Evolutionary conservation across 441 rosid species (phyloP).

Genomic region (Euphorbia neoarborescens): DNA sequence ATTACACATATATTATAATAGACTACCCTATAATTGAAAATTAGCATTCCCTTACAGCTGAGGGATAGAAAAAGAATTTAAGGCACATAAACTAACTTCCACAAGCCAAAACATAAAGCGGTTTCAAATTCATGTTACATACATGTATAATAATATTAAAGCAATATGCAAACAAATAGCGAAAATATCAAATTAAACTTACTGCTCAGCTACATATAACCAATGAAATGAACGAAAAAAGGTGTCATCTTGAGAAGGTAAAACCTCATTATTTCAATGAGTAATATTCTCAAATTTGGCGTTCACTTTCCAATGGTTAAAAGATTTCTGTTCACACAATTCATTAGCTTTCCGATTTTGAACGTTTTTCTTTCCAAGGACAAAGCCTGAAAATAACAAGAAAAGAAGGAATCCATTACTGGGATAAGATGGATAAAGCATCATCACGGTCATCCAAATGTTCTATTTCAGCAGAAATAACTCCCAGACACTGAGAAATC

Average conservation of each 20-base stretch:
- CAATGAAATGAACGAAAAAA: slow-evolving; percentile 62
- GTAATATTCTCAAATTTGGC: slow-evolving; percentile 64
- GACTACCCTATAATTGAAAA: background rate
- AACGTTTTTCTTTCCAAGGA: slow-evolving; percentile 48
- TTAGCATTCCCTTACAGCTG: background rate
- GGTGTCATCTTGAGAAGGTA: slow-evolving; percentile 68
- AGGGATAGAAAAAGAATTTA: background rate
- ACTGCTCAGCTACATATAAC: slow-evolving; percentile 65
- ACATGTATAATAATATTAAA: background rate
- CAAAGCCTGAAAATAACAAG: slow-evolving; percentile 46
- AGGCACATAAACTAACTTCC: background rate
- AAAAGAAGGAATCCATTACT: background rate
- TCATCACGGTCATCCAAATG: background rate
- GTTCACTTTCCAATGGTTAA: slow-evolving; percentile 51
- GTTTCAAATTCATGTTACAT: background rate
- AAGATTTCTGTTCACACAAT: slow-evolving; percentile 27
- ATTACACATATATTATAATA: background rate
- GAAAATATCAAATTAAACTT: slow-evolving; percentile 22
- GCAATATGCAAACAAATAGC: background rate
- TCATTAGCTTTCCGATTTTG: slow-evolving; percentile 44
- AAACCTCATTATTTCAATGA: slow-evolving; percentile 71
- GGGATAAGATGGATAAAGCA: background rate
- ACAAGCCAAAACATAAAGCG: background rate
- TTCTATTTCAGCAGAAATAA: background rate
- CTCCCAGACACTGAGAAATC: background rate